phyloP scores from a whole-genome alignment of 179 eudicot genomes.

The Silene coronaria region DNA sequence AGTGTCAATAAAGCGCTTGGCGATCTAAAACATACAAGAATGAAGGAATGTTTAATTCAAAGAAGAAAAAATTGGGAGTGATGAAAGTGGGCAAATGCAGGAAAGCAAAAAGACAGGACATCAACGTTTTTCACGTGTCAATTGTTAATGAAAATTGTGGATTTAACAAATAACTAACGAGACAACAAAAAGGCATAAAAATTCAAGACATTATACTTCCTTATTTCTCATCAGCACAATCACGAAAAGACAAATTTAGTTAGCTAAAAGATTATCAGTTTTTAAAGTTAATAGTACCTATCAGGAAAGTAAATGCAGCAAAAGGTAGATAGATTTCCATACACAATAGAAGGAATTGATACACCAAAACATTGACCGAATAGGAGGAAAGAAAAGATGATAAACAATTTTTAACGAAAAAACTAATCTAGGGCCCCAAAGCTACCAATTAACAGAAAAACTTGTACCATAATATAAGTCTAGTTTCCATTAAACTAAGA shows the following conservation, averaged over 20 bases:
- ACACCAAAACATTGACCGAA: neutral
- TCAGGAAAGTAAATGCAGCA: neutral
- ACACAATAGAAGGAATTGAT: neutral
- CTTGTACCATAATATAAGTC: neutral
- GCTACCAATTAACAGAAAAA: neutral
- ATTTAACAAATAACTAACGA: neutral
- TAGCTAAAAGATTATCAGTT: neutral
- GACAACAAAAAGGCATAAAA: neutral
- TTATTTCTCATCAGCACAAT: neutral
- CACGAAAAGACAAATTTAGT: neutral
- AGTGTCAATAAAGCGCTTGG: slow-evolving; percentile 74
- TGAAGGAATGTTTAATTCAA: neutral
- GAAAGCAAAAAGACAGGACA: neutral
- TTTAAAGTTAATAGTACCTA: neutral
- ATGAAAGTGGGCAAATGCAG: slow-evolving; percentile 1
- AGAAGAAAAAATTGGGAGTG: neutral
- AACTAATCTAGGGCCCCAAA: neutral
- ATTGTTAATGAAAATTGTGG: neutral
- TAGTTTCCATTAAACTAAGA: neutral
- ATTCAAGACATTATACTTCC: neutral
- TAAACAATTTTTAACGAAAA: neutral
- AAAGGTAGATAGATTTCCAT: neutral
- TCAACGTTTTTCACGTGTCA: neutral
- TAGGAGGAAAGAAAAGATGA: neutral
- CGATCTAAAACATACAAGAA: slow-evolving; percentile 35